Evolutionary conservation across 1,284 basidiomycete species (phyloP), one percentile per base, ranked within the genome.

Genomic region (Ceratobasidium papillatum): DNA sequence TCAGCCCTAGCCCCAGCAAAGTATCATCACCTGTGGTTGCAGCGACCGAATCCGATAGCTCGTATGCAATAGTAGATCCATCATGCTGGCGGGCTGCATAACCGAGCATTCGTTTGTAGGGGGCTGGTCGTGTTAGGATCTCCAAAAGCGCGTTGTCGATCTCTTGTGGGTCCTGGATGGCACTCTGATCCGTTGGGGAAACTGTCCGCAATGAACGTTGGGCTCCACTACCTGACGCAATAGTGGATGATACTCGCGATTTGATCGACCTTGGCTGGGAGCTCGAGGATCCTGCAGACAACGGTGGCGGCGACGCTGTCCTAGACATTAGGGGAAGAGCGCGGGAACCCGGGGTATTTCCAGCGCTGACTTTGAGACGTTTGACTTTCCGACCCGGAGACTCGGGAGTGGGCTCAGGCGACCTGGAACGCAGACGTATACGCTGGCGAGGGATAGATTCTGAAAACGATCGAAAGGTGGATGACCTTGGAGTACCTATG

Each of bases 11-110:
- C 1, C 69, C 69, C n/a, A 72, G 32, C 45, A 72, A 27, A 11
- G 58, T 61, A 32, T 72, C 69, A 32, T 41, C 32, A n/a, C 54
- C 54, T 3, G 69, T 72, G n/a, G 69, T 72, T 34, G 56, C 69
- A 22, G 69, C 69, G 32, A 72, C 69, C 17, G 69, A 72, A 34
- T 72, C 69, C 3, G 54, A 59, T 22, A 72, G 30, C 43, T 72
- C 69, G 69, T 72, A 72, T 9, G 69, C 69, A 22, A 51, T 56
- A 22, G 38, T 49, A 22, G 54, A 47, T 8, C 69, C 69, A 41
- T 72, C 69, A 7, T 72, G 69, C 58, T 72, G 69, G 43, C 69
- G 69, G 41, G 69, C 69, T n/a, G 69, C 69, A 32, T 72, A 72
- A 8, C 69, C 69, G 38, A 72, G 69, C 69, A 72, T 72, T 8